Evolutionary conservation across 1,284 basidiomycete genomes (phyloP).

Genomic region (Tremellales sp.): DNA sequence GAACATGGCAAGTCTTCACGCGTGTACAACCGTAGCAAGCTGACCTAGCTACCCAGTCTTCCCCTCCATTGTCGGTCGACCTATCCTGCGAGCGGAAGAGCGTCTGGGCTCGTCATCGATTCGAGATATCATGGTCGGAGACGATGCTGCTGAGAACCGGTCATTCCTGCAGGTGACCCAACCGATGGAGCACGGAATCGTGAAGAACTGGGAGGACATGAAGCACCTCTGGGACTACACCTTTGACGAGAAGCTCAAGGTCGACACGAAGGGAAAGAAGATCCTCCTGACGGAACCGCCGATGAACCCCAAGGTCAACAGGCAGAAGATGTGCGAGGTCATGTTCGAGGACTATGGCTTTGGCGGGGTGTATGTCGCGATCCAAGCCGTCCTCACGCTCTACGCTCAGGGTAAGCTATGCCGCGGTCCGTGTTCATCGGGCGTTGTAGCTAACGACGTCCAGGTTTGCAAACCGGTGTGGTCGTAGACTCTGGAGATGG

Average conservation of each 20-base stretch:
- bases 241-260: constrained; percentile 88
- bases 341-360: constrained; percentile 99
- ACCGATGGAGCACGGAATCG: constrained; percentile 99
- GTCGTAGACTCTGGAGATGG: constrained; percentile 99
- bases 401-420: constrained; percentile 89
- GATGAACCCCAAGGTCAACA: constrained; percentile 94
- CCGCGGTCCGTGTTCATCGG: too few species aligned
- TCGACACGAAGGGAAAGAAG: constrained; percentile 84
- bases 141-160: constrained; percentile 89
- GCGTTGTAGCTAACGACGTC: not conserved
- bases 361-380: constrained; percentile 92
- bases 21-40: constrained; percentile 3
- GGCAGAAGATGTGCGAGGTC: constrained; percentile 92
- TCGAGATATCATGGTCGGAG: constrained; percentile 97
- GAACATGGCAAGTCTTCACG: constrained; percentile 69
- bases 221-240: constrained; percentile 97
- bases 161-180: constrained; percentile 96
- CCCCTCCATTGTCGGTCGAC: constrained; percentile 92
- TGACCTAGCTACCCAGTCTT: constrained; percentile 61
- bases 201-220: constrained; percentile 99
- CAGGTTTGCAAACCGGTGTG: constrained; percentile 94
- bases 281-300: constrained; percentile 97
- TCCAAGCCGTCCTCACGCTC: constrained; percentile 95
- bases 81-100: constrained; percentile 96
- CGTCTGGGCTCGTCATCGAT: constrained; percentile 76